Evolutionary conservation across 371 early-diverging fungal species (phyloP), one percentile per base, ranked within the genome.

Genomic region (Mortierella sp.): DNA sequence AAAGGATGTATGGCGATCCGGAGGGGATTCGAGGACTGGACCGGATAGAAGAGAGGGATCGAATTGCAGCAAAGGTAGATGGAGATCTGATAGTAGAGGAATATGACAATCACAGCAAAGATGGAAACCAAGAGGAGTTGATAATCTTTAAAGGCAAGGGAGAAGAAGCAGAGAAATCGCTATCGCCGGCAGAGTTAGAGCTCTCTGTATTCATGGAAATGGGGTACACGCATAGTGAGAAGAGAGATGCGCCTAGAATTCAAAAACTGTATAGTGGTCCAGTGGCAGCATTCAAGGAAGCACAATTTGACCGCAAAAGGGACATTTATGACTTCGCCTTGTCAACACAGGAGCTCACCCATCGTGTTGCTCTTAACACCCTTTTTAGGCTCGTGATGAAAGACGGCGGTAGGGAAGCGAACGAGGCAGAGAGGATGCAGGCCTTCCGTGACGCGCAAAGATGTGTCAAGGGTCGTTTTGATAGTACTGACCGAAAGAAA

Each of bases 1-100:
- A 67, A 42, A 23, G n/a, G 5, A 49, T 60, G 53, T 60, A 37
- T 19, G 31, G 37, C 31, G 53, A 49, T 19, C 59, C 68, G 19
- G 42, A 56, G 29, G 65, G 65, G n/a, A 55, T 54, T 4, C 23
- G 3, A 3, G 65, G 56, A 1, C 19, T 56, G 22, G 56, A 65
- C 10, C 29, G 29, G 4, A 42, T 51, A 23, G 59, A 66, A 22
- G 26, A 26, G 56, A 37, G 43, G 28, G n/a, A 17, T 45, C 9
- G 13, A 40, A 40, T 40, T 40, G 40, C 32, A 13, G 3, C 12
- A 53, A 3, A 34, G 15, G 28, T 6, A 6, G 40, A 40, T 40
- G 40, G 13, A 40, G 13, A 40, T n/a, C 22, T 12, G 28, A 51
- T 13, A 13, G 40, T 9, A 6, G 13, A 40, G 9, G 13, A 51